Evolutionary conservation across 176 grass and related monocot species (phyloP).

Genomic region (Hsuehochloa calcarea): DNA sequence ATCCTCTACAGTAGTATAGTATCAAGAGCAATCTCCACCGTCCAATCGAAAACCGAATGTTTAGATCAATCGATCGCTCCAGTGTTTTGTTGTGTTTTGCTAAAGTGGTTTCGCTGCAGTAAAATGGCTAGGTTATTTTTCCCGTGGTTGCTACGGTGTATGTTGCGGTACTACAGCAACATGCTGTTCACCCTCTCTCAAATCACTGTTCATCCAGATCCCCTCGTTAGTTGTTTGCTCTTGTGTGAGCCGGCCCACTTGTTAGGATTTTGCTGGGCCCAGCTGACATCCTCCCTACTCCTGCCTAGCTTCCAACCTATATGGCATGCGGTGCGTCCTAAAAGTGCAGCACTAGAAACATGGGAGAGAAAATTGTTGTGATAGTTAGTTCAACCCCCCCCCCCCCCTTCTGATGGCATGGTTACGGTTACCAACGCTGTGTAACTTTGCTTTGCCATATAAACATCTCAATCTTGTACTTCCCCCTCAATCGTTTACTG

Average conservation of each 20-base stretch:
- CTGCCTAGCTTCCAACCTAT: neutral
- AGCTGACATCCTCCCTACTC: constrained; percentile 8
- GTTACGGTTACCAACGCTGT: neutral
- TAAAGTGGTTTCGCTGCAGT: too few species aligned
- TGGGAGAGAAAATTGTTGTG: neutral
- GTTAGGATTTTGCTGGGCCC: neutral
- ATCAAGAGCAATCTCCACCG: too few species aligned
- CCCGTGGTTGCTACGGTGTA: too few species aligned
- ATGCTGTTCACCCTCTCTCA: too few species aligned
- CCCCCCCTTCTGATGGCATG: neutral
- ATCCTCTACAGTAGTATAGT: too few species aligned
- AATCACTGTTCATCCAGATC: too few species aligned
- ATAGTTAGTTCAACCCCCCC: neutral
- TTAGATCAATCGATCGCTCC: too few species aligned
- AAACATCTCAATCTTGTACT: neutral
- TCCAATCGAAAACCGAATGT: too few species aligned
- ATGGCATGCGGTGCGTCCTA: neutral
- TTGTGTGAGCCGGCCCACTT: neutral
- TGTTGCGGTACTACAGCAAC: too few species aligned
- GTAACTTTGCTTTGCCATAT: neutral
- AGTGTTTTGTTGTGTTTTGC: too few species aligned
- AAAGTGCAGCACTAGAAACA: neutral
- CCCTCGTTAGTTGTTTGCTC: neutral
- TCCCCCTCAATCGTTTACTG: neutral
- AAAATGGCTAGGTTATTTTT: too few species aligned